Evolutionary conservation across 352 stramenopile species (phyloP).

Genomic region (Phytophthora brassicae): DNA sequence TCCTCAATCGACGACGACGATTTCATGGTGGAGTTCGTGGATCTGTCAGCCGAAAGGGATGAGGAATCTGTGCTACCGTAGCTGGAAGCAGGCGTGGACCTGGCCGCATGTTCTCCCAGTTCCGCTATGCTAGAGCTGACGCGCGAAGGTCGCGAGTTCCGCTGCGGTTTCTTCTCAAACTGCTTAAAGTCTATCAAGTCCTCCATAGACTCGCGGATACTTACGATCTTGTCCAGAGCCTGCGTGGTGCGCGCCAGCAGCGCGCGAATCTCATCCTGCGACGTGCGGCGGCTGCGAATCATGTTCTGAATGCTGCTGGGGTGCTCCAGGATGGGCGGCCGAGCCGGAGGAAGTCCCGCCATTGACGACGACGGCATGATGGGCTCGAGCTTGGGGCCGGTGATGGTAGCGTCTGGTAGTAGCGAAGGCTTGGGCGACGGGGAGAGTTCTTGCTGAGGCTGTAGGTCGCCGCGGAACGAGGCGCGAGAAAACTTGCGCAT

Average conservation of each 20-base stretch:
- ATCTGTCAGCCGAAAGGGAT: conserved; percentile 45
- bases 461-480: conserved; percentile 19
- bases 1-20: conserved; percentile 52
- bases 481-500: conserved; percentile 36
- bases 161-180: conserved; percentile 54
- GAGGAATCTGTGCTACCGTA: conserved; percentile 60
- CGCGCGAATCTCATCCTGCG: conserved; percentile 75
- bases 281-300: conserved; percentile 42
- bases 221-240: conserved; percentile 82
- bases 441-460: conserved; percentile 5
- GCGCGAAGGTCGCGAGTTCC: conserved; percentile 26
- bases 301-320: conserved; percentile 23
- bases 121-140: conserved; percentile 40
- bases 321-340: conserved; percentile 2
- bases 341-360: conserved; percentile 15
- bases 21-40: conserved; percentile 47
- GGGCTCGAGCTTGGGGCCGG: conserved; percentile 31
- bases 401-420: conserved; percentile 13
- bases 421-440: conserved; percentile 7
- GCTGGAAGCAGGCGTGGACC: conserved; percentile 41
- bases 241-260: conserved; percentile 65
- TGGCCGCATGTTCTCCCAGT: conserved; percentile 19
- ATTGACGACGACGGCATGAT: conserved; percentile 31
- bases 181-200: conserved; percentile 79
- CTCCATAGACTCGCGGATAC: conserved; percentile 85